These are phyloP conservation scores for Apiospora aurea DNA, from an alignment of 2,329 filamentous ascomycete species.

Conservation along the genomic window DNA sequence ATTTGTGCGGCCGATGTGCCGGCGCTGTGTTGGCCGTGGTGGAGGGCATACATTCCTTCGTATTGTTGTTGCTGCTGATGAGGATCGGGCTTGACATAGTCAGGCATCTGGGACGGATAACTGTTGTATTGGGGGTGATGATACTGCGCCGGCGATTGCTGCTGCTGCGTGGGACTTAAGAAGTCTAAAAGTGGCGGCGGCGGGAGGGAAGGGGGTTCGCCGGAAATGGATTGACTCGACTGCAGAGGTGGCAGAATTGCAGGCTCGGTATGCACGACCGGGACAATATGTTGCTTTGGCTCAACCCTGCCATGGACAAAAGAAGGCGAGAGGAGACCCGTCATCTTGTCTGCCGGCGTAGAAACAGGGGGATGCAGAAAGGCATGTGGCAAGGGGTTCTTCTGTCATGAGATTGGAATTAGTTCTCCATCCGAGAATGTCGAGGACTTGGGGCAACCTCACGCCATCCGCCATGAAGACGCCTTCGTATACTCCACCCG, in stretches of 20 bases:
- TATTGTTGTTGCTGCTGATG: conserved; percentile 20
- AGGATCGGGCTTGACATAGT: neutral
- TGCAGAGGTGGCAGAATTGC: conserved; percentile 20
- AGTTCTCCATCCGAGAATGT: neutral
- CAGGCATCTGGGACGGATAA: conserved; percentile 13
- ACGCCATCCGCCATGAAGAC: conserved; percentile 60
- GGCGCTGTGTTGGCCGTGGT: conserved; percentile 23
- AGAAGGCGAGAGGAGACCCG: conserved; percentile 20
- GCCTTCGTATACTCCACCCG: conserved; percentile 47
- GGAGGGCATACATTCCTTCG: conserved; percentile 24
- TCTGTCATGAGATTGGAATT: neutral
- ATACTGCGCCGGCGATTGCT: neutral
- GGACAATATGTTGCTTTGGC: neutral
- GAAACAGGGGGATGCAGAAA: conserved; percentile 27
- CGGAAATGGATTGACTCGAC: conserved; percentile 16
- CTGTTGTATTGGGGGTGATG: neutral
- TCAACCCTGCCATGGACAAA: conserved; percentile 2
- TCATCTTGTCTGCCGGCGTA: conserved; percentile 26
- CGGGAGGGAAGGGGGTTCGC: conserved; percentile 25
- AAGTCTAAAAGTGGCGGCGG: conserved; percentile 26
- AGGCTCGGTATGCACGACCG: neutral
- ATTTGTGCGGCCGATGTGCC: conserved; percentile 16
- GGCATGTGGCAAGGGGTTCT: conserved; percentile 26
- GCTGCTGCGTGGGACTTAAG: conserved; percentile 12
- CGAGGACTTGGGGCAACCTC: conserved; percentile 29